A percentile compares a stretch with the other conserved stretches of the same genome.
Conservation (phyloP, 1,284 basidiomycete species). For the Mrakiaceae sp. region DNA sequence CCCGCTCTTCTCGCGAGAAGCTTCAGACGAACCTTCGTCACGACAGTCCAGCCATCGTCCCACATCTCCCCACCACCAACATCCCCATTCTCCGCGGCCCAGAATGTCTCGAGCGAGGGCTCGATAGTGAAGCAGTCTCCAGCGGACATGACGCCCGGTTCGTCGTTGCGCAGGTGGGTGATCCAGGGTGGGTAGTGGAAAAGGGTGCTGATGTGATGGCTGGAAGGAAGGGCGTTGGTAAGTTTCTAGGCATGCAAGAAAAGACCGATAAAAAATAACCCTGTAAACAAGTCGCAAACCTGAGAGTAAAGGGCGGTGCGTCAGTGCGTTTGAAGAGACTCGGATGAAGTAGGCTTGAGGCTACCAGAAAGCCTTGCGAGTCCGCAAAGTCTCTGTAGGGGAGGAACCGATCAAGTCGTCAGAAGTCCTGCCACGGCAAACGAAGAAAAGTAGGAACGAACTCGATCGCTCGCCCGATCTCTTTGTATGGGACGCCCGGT, state of each 20-base stretch:
- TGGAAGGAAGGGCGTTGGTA: constrained; percentile 24
- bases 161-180: constrained; percentile 65
- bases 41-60: constrained; percentile 79
- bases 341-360: background rate
- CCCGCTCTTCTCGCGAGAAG: background rate
- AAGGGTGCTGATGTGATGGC: constrained; percentile 73
- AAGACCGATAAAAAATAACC: constrained; percentile 16
- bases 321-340: background rate
- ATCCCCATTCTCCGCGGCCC: constrained; percentile 35
- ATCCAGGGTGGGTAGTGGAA: constrained; percentile 84
- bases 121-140: constrained; percentile 86
- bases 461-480: constrained; percentile 68
- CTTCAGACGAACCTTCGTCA: constrained; percentile 50
- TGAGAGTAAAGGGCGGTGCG: constrained; percentile 19
- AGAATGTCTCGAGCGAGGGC: constrained; percentile 59
- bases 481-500: constrained; percentile 58
- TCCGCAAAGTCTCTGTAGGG: no score
- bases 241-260: background rate
- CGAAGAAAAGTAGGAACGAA: constrained; percentile 27
- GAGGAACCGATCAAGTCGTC: background rate
- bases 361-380: background rate
- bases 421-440: background rate
- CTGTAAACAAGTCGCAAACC: constrained; percentile 54
- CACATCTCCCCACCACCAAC: constrained; percentile 59
- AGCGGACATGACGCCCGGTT: constrained; percentile 61